Conservation (phyloP, 306 rosid species). For the Prunus mongolica region DNA sequence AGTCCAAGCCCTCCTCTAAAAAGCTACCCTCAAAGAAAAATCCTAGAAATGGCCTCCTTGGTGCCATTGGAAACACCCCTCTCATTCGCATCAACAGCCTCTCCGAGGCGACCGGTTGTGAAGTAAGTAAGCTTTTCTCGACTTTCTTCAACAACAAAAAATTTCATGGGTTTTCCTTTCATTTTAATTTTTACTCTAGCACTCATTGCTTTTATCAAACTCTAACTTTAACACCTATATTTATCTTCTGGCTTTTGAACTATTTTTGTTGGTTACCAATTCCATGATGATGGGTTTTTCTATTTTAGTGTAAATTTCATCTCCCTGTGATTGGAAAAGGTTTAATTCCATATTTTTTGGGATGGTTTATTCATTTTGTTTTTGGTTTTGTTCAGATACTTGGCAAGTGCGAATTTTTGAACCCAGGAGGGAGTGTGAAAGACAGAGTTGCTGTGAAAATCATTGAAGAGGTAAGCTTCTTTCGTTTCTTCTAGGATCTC, state of each 20-base stretch:
- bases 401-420: slow-evolving; percentile 93
- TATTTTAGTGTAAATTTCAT: neutral
- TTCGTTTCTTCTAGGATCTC: neutral
- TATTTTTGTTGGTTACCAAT: neutral
- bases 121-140: slow-evolving; percentile 29
- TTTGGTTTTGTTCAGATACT: slow-evolving; percentile 49
- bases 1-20: slow-evolving; percentile 24
- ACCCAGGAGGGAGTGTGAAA: slow-evolving; percentile 96
- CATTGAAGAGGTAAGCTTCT: slow-evolving; percentile 63
- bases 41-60: slow-evolving; percentile 43
- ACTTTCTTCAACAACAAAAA: neutral
- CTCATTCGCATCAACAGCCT: slow-evolving; percentile 85
- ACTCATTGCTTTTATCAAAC: neutral
- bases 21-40: slow-evolving; percentile 22
- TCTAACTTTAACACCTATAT: neutral
- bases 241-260: neutral
- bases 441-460: slow-evolving; percentile 88
- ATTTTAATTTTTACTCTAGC: neutral
- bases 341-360: neutral
- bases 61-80: slow-evolving; percentile 86
- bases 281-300: neutral
- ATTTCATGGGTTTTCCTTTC: neutral
- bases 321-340: neutral
- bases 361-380: neutral
- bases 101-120: slow-evolving; percentile 92